These are phyloP conservation scores for Silene conica DNA, from an alignment of 148 eudicot genomes.

Conservation along the genomic window DNA sequence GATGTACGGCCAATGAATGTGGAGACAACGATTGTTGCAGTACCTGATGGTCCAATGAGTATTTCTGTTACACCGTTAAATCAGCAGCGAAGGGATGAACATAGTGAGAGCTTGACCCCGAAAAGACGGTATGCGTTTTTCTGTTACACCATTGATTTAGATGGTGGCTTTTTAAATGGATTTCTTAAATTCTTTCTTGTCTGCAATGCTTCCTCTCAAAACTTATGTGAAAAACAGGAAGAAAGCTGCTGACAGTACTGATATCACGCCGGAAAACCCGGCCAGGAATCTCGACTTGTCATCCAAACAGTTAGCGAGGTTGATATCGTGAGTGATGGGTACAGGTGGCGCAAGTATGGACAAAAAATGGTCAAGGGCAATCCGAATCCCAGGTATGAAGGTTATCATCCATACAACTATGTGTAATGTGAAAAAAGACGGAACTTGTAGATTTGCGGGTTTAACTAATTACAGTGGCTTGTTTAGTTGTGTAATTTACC, in stretches of 20 bases:
- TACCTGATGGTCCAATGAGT: conserved; percentile 23
- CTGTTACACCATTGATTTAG: not conserved
- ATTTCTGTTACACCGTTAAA: conserved; percentile 25
- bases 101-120: conserved; percentile 28
- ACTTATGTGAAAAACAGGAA: not conserved
- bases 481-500: not conserved
- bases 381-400: conserved; percentile 74
- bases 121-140: conserved; percentile 60
- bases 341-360: too few relatives aligned
- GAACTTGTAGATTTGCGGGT: not conserved
- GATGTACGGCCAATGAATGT: conserved; percentile 29
- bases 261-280: too few relatives aligned
- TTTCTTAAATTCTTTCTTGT: conserved; percentile 1
- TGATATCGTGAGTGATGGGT: too few relatives aligned
- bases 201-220: conserved; percentile 3
- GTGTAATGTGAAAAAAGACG: not conserved
- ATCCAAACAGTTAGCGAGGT: too few relatives aligned
- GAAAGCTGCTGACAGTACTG: too few relatives aligned
- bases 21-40: conserved; percentile 25
- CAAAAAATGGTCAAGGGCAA: conserved; percentile 92
- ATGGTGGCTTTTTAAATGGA: not conserved
- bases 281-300: too few relatives aligned
- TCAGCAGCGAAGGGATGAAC: conserved; percentile 36
- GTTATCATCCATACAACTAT: not conserved
- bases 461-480: not conserved